Evolutionary conservation across 345 rosid genomes (phyloP), one percentile per base, ranked within the genome.

Genomic region (Lumnitzera racemosa): DNA sequence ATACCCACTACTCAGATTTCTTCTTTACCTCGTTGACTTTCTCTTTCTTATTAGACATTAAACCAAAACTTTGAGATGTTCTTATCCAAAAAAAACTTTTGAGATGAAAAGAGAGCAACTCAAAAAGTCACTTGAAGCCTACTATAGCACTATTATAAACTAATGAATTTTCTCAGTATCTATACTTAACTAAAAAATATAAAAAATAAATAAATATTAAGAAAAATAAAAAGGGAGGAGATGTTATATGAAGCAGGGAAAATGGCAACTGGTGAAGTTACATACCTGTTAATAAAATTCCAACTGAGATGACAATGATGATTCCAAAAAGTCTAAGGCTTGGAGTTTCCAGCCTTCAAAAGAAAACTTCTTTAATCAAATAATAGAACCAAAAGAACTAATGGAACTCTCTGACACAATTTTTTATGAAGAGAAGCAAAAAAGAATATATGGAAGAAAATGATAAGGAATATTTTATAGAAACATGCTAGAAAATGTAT

Each of bases 291-390:
- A 95, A 72, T 68, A 95, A 76, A 66, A 95, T 77, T 77, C 99
- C 99, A 56, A 79, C 56, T 16, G 97, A 95, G 67, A 95, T 95
- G 47, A 95, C 71, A 49, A 83, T 31, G 51, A 90, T 90, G 69
- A 94, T 94, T 49, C 99, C 95, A 49, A 82, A 67, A 71, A 94
- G 99, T 67, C 83, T 84, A 61, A 88, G 57, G 87, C 99, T 94
- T 61, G 99, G 99, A 71, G 95, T 77, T 81, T 94, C 99, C 89
- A 94, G 78, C 90, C 97, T 86, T 68, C 60, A 55, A 75, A 67
- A 73, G 53, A 65, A 61, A 62, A 69, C 16, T 55, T 59, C 43
- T 24, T 43, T 53, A 17, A 25, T 61, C 57, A 62, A 59, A 64
- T 31, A 58, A 60, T 60, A 71, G 76, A 69, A 68, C 64, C 51